Evolutionary conservation across 2,329 filamentous ascomycete species (phyloP).

Genomic region (Fusarium domesticum): DNA sequence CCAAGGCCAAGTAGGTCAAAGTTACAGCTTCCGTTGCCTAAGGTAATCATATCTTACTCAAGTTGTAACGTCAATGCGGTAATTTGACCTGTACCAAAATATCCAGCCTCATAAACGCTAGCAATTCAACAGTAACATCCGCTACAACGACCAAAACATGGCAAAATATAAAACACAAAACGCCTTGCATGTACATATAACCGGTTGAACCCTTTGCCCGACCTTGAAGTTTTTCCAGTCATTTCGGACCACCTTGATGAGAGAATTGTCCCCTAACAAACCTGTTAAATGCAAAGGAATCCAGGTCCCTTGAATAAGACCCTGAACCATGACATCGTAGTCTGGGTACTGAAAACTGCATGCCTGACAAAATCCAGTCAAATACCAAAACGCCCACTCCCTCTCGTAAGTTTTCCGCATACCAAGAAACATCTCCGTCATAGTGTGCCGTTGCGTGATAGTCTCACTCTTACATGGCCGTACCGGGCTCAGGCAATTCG

Average conservation of each 20-base stretch:
- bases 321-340: slow-evolving; percentile 9
- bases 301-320: not conserved
- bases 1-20: no score
- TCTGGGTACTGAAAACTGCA: not conserved
- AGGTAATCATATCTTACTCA: not conserved
- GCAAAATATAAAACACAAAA: slow-evolving; percentile 1
- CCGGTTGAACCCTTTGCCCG: slow-evolving; percentile 6
- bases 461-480: not conserved
- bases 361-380: not conserved
- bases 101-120: not conserved
- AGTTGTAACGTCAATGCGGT: not conserved
- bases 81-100: not conserved
- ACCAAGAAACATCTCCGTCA: not conserved
- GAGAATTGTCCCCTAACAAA: not conserved
- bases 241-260: not conserved
- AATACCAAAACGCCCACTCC: not conserved
- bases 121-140: not conserved
- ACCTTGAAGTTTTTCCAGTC: slow-evolving; percentile 7
- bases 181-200: slow-evolving; percentile 16
- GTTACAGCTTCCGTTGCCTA: no score
- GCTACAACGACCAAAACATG: no score
- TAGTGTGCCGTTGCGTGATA: not conserved
- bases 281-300: no score
- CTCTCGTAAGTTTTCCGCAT: not conserved
- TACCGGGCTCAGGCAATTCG: slow-evolving; percentile 19